Conservation (phyloP, 2,329 filamentous ascomycete genomes). For the Fusarium praegraminearum region DNA sequence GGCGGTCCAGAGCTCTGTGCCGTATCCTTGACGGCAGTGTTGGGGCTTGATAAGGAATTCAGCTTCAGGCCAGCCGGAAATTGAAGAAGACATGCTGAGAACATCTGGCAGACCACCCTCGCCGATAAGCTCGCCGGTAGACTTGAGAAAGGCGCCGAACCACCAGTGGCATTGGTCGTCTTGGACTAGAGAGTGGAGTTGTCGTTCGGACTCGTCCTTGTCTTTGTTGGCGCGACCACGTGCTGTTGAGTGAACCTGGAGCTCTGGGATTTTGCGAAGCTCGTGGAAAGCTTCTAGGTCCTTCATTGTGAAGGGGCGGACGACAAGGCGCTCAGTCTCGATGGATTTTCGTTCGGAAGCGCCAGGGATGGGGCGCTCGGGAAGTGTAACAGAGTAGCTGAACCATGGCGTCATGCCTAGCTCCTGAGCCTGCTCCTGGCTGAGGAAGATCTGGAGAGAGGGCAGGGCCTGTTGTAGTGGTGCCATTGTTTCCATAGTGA, state of each 20-base stretch:
- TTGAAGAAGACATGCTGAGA: slow-evolving; percentile 19
- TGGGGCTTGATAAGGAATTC: slow-evolving; percentile 35
- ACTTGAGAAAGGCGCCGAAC: slow-evolving; percentile 35
- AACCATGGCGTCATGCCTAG: slow-evolving; percentile 40
- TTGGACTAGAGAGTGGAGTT: slow-evolving; percentile 16
- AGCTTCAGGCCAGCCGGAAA: slow-evolving; percentile 38
- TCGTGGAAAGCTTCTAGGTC: slow-evolving; percentile 37
- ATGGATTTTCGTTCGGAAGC: slow-evolving; percentile 26
- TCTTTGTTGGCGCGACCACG: slow-evolving; percentile 30
- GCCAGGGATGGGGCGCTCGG: slow-evolving; percentile 26
- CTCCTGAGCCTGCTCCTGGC: slow-evolving; percentile 19
- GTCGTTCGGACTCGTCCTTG: slow-evolving; percentile 28
- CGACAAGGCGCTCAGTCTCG: slow-evolving; percentile 30
- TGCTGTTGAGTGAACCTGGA: slow-evolving; percentile 20
- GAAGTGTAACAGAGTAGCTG: slow-evolving; percentile 37
- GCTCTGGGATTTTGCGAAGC: slow-evolving; percentile 13
- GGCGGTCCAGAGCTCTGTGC: slow-evolving; percentile 26
- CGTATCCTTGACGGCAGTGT: slow-evolving; percentile 35
- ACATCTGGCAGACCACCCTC: slow-evolving; percentile 35
- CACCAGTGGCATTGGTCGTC: slow-evolving; percentile 33
- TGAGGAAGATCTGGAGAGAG: slow-evolving; percentile 15
- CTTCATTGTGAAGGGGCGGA: slow-evolving; percentile 27
- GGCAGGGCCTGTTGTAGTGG: slow-evolving; percentile 18
- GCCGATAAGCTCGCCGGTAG: slow-evolving; percentile 33
- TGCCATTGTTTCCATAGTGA: slow-evolving; percentile 35